Evolutionary conservation across 352 stramenopile species (phyloP).

Genomic region (Globisporangium megalacanthum): DNA sequence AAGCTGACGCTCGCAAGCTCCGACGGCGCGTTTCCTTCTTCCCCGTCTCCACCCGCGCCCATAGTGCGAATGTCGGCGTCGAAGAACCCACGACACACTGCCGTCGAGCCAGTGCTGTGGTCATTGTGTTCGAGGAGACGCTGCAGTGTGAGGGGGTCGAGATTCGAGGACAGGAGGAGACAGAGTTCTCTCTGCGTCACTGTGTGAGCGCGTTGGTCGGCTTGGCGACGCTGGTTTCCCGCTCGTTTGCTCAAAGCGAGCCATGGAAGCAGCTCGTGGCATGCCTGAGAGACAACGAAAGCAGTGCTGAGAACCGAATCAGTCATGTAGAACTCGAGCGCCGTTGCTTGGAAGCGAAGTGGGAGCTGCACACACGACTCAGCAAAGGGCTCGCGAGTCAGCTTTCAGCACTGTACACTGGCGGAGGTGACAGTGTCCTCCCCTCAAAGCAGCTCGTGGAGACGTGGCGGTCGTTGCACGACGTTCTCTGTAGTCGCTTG

Average conservation of each 20-base stretch:
- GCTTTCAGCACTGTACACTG: neutral
- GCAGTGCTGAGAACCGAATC: neutral
- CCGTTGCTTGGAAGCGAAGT: neutral
- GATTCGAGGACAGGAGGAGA: neutral
- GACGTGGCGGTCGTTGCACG: conserved; percentile 9
- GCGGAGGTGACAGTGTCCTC: neutral
- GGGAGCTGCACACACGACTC: neutral
- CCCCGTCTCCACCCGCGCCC: no score
- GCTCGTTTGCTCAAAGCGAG: neutral
- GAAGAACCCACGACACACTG: no score
- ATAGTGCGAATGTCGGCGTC: no score
- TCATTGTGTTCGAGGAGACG: neutral
- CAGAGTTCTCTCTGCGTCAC: neutral
- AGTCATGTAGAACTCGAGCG: neutral
- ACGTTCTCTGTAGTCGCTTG: conserved; percentile 7
- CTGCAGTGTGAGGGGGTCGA: neutral
- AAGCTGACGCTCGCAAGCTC: no score
- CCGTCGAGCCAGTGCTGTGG: neutral
- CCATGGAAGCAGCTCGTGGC: conserved; percentile 3
- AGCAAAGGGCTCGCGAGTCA: conserved; percentile 6
- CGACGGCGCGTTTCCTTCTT: no score
- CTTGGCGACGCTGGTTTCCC: conserved; percentile 3
- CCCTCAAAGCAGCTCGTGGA: conserved; percentile 6
- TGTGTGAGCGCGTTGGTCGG: conserved; percentile 2
- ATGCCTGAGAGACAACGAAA: conserved; percentile 2